Conservation (phyloP, 768 basidiomycete genomes). For the Cubamyces sp. region DNA sequence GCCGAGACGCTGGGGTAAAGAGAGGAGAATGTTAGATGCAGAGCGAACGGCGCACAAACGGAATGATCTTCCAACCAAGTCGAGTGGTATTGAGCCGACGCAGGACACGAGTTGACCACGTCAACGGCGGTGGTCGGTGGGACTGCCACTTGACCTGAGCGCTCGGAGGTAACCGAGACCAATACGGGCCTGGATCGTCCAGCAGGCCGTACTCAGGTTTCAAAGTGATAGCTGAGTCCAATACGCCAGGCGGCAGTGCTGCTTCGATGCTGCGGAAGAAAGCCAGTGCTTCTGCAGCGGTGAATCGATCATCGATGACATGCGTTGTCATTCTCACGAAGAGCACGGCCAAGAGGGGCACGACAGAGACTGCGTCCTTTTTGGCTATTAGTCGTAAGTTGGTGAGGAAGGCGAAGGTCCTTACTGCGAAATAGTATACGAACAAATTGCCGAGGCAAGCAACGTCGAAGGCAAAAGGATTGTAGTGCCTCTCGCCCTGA, state of each 20-base stretch:
- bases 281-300: conserved; percentile 1
- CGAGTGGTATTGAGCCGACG: neutral
- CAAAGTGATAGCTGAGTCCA: neutral
- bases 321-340: conserved; percentile 2
- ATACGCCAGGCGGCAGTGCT: neutral
- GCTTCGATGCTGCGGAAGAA: conserved; percentile 1
- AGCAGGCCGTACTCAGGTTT: neutral
- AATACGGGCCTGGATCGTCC: conserved; percentile 1
- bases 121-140: neutral
- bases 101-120: neutral
- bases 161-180: neutral
- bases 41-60: neutral
- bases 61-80: neutral
- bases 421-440: neutral
- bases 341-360: conserved; percentile 3
- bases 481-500: conserved; percentile 7
- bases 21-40: neutral
- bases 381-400: neutral
- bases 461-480: conserved; percentile 11
- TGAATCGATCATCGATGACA: neutral
- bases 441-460: conserved; percentile 5
- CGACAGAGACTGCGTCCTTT: conserved; percentile 1
- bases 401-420: neutral
- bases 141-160: neutral
- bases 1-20: neutral